Percentiles rank a stretch among this genome's conserved stretches.
Conservation (phyloP, 106 monocot species). For the Amphibolis antarctica region DNA sequence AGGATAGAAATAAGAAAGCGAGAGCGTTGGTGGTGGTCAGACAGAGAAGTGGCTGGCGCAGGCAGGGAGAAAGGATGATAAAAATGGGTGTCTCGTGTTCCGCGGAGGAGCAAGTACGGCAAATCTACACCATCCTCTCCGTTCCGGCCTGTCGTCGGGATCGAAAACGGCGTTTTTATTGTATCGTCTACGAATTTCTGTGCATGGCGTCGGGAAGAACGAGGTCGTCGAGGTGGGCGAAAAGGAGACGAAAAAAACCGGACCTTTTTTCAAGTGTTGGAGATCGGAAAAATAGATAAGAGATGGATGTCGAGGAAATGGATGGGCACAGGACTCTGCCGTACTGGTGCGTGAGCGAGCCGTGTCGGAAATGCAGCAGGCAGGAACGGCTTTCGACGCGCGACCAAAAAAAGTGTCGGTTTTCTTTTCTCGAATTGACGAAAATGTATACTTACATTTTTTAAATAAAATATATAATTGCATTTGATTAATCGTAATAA, state of each 20-base stretch:
- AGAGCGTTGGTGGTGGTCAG: neutral
- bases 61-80: neutral
- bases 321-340: neutral
- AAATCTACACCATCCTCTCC: neutral
- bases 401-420: constrained; percentile 1
- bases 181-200: neutral
- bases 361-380: neutral
- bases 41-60: neutral
- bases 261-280: neutral
- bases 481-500: too few species aligned
- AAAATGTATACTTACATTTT: neutral
- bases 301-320: neutral
- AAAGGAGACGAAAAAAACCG: neutral
- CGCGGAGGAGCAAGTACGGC: constrained; percentile 7
- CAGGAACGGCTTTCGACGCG: neutral
- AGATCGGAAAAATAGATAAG: neutral
- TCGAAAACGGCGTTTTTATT: neutral
- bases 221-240: neutral
- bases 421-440: neutral
- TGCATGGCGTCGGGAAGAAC: neutral
- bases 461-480: neutral
- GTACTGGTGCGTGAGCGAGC: neutral
- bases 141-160: neutral
- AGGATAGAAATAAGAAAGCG: neutral
- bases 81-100: constrained; percentile 12